A percentile compares a stretch with the other conserved stretches of the same genome.
These are phyloP conservation scores for Neurospora hispaniola DNA, from an alignment of 495 filamentous ascomycete genomes.

Conservation along the genomic window DNA sequence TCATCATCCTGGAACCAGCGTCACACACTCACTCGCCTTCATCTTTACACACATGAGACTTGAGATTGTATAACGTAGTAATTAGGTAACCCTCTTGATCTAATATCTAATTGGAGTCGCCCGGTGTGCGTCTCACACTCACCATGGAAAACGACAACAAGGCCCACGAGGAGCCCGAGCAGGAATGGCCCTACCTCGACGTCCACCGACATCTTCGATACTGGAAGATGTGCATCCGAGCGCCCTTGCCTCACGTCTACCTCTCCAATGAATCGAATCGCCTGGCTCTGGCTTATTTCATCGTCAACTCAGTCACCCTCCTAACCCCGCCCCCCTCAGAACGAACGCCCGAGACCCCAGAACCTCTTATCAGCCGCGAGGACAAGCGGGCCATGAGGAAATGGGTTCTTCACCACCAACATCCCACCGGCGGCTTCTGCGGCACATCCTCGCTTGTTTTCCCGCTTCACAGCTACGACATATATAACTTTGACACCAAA, in stretches of 20 bases:
- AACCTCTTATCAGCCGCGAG: conserved; percentile 24
- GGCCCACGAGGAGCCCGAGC: not conserved
- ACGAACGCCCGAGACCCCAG: conserved; percentile 7
- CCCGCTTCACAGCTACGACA: conserved; percentile 22
- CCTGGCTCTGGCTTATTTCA: conserved; percentile 81
- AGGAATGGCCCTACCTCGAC: conserved; percentile 42
- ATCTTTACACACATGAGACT: not conserved
- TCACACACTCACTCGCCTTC: not conserved
- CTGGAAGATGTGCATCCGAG: conserved; percentile 81
- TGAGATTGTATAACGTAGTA: not conserved
- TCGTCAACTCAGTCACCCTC: conserved; percentile 37
- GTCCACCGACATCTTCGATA: conserved; percentile 74
- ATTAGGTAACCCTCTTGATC: not conserved
- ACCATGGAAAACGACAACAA: not conserved
- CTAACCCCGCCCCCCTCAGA: conserved; percentile 23
- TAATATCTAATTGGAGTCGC: not conserved
- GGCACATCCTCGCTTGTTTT: conserved; percentile 51
- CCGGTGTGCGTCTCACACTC: not conserved
- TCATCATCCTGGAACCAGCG: not conserved
- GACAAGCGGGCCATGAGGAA: conserved; percentile 26
- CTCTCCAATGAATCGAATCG: conserved; percentile 80
- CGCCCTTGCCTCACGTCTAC: conserved; percentile 70
- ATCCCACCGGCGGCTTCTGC: conserved; percentile 69
- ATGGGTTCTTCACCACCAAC: conserved; percentile 60
- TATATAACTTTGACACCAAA: conserved; percentile 20